Conservation (phyloP, 1,284 basidiomycete species). For the Ganoderma leucocontextum region DNA sequence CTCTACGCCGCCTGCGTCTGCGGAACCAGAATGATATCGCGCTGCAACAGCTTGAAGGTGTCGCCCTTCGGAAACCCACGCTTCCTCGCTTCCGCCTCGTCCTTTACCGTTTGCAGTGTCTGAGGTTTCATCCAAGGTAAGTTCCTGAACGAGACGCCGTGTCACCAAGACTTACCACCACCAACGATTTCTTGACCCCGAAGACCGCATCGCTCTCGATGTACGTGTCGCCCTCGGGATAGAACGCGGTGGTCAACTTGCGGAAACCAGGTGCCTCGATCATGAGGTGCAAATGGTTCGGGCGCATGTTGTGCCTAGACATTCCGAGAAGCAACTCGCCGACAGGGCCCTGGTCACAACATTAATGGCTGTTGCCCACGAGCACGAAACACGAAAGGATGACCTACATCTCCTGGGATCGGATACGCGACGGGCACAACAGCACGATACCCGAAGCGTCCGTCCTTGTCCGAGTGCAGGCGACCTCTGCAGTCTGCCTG, state of each 20-base stretch:
- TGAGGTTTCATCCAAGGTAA: conserved; percentile 37
- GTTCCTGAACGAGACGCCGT: conserved; percentile 12
- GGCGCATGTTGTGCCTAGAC: conserved; percentile 80
- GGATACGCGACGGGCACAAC: conserved; percentile 83
- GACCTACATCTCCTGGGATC: conserved; percentile 75
- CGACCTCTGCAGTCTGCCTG: conserved; percentile 83
- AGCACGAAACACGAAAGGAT: not conserved
- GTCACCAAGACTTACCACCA: conserved; percentile 53
- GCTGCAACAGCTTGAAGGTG: conserved; percentile 67
- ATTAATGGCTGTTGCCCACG: conserved; percentile 18
- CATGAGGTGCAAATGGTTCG: conserved; percentile 82
- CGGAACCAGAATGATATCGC: conserved; percentile 71
- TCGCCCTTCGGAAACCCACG: conserved; percentile 69
- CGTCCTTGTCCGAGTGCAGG: conserved; percentile 68
- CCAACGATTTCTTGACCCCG: conserved; percentile 74
- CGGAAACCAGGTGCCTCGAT: conserved; percentile 76
- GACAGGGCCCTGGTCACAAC: conserved; percentile 67
- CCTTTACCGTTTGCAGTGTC: conserved; percentile 58
- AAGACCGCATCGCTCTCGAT: conserved; percentile 79
- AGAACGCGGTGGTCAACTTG: conserved; percentile 78
- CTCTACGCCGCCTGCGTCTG: conserved; percentile 54
- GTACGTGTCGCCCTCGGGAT: conserved; percentile 75
- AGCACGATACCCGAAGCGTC: conserved; percentile 77
- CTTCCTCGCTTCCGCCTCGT: conserved; percentile 60
- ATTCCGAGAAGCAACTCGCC: conserved; percentile 67